Evolutionary conservation across 352 stramenopile species (phyloP).

Genomic region (Phytopythium montanum): DNA sequence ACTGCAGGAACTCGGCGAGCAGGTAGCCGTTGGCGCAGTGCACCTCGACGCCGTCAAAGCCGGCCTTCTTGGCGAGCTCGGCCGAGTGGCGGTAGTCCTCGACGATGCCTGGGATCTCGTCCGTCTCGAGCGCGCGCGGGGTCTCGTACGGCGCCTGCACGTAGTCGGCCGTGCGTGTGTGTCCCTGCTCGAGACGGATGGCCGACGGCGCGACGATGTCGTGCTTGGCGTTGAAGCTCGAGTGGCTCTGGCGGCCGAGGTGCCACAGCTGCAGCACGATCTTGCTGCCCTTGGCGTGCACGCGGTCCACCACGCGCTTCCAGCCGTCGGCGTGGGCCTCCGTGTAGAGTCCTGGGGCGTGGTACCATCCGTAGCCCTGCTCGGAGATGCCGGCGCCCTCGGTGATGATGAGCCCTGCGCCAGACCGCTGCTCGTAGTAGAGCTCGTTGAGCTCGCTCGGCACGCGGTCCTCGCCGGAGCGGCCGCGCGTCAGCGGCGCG

Average conservation of each 20-base stretch:
- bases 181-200: constrained; percentile 19
- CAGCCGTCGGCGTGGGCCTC: constrained; percentile 38
- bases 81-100: constrained; percentile 63
- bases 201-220: constrained; percentile 48
- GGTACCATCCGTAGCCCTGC: constrained; percentile 29
- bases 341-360: constrained; percentile 32
- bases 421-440: constrained; percentile 62
- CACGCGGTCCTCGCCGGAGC: constrained; percentile 20
- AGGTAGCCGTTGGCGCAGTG: constrained; percentile 91
- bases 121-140: constrained; percentile 55
- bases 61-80: constrained; percentile 52
- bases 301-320: constrained; percentile 52
- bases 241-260: constrained; percentile 43
- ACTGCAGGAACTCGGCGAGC: constrained; percentile 87
- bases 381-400: constrained; percentile 48
- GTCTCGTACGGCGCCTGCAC: constrained; percentile 27
- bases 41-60: constrained; percentile 51
- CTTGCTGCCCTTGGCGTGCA: constrained; percentile 72
- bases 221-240: constrained; percentile 30
- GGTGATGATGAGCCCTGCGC: constrained; percentile 58
- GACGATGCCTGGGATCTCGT: constrained; percentile 70
- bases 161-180: constrained; percentile 26
- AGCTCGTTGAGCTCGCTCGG: constrained; percentile 43
- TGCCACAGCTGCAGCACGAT: constrained; percentile 88
- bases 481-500: constrained; percentile 43